phyloP scores from a whole-genome alignment of 2,329 filamentous ascomycete genomes.

The Colletotrichum chrysophilum region DNA sequence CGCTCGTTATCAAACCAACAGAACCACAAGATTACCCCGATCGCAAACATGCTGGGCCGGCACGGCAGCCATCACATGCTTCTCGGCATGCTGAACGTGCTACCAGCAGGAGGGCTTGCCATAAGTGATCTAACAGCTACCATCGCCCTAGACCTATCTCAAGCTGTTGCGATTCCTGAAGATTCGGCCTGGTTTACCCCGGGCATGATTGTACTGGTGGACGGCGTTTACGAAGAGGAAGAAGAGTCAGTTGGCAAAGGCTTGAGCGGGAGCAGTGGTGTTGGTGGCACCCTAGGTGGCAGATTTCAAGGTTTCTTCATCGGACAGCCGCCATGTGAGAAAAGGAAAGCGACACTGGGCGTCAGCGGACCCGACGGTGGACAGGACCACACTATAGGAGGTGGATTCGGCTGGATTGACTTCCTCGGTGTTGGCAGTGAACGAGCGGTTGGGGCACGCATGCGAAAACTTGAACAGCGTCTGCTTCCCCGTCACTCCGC shows the following conservation, averaged over 20 bases:
- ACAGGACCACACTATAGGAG: slow-evolving; percentile 68
- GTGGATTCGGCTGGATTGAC: slow-evolving; percentile 96
- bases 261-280: slow-evolving; percentile 77
- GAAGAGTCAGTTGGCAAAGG: slow-evolving; percentile 73
- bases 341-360: slow-evolving; percentile 79
- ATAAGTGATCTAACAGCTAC: slow-evolving; percentile 89
- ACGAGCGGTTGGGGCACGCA: slow-evolving; percentile 79
- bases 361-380: slow-evolving; percentile 65
- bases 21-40: slow-evolving; percentile 87
- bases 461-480: slow-evolving; percentile 79
- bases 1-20: slow-evolving; percentile 68
- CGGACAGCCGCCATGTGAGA: slow-evolving; percentile 89
- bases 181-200: slow-evolving; percentile 92
- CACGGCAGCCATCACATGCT: slow-evolving; percentile 86
- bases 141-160: slow-evolving; percentile 81
- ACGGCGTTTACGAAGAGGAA: slow-evolving; percentile 96
- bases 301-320: slow-evolving; percentile 90
- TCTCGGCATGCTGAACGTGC: slow-evolving; percentile 79
- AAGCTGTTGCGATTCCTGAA: slow-evolving; percentile 81
- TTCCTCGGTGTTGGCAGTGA: slow-evolving; percentile 93
- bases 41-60: slow-evolving; percentile 76
- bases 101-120: slow-evolving; percentile 82
- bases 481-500: slow-evolving; percentile 55
- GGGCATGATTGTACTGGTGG: slow-evolving; percentile 94
- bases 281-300: slow-evolving; percentile 91